phyloP scores from a whole-genome alignment of 2,329 filamentous ascomycete genomes.

The Neonectria magnoliae region DNA sequence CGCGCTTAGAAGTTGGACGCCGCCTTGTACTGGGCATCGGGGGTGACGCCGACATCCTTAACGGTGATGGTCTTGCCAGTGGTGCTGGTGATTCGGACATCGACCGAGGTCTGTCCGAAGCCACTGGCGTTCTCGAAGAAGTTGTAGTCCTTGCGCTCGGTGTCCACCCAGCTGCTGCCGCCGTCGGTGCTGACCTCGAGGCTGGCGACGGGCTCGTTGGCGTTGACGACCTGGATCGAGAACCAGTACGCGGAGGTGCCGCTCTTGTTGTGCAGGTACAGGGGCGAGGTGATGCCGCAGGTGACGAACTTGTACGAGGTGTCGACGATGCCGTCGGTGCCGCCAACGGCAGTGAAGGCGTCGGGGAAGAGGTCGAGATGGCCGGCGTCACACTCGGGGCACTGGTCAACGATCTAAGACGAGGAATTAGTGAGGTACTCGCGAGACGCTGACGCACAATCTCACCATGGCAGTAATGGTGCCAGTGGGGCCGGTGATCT shows the following conservation, averaged over 20 bases:
- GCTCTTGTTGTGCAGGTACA: slow-evolving; percentile 56
- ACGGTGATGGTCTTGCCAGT: slow-evolving; percentile 62
- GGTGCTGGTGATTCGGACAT: slow-evolving; percentile 64
- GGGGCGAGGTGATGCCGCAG: slow-evolving; percentile 54
- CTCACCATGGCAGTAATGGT: slow-evolving; percentile 72
- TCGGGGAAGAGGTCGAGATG: slow-evolving; percentile 58
- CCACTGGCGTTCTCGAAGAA: slow-evolving; percentile 70
- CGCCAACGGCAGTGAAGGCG: slow-evolving; percentile 52
- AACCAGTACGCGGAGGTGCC: slow-evolving; percentile 56
- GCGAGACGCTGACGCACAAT: neutral
- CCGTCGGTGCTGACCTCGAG: slow-evolving; percentile 71
- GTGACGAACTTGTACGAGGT: slow-evolving; percentile 50
- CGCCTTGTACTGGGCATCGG: slow-evolving; percentile 44
- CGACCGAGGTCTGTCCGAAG: slow-evolving; percentile 63
- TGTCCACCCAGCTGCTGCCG: slow-evolving; percentile 67
- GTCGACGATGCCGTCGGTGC: slow-evolving; percentile 49
- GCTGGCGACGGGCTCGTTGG: slow-evolving; percentile 63
- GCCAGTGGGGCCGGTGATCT: slow-evolving; percentile 66
- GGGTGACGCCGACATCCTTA: slow-evolving; percentile 57
- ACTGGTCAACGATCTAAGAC: slow-evolving; percentile 55
- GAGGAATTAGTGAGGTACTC: slow-evolving; percentile 1
- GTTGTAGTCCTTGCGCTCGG: slow-evolving; percentile 65
- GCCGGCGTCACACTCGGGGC: slow-evolving; percentile 52
- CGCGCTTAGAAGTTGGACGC: slow-evolving; percentile 46
- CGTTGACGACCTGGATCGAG: slow-evolving; percentile 69